Evolutionary conservation across 2,329 filamentous ascomycete genomes (phyloP).

Genomic region (Paradendryphiella salina): DNA sequence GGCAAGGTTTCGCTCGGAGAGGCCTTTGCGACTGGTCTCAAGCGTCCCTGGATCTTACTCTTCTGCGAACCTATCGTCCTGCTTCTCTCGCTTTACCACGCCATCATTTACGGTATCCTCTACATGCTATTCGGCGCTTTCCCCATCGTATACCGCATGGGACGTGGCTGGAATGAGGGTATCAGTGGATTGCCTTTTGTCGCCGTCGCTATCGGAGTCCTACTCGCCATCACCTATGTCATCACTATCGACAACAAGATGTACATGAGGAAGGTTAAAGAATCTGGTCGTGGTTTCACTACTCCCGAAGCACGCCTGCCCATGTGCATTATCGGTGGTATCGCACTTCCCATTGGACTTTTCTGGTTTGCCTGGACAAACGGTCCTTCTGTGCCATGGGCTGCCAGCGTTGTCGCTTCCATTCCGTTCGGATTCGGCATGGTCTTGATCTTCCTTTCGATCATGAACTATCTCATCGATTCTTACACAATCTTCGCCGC

Average conservation of each 20-base stretch:
- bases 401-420: constrained; percentile 56
- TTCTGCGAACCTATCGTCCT: constrained; percentile 72
- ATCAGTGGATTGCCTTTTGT: constrained; percentile 59
- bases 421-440: constrained; percentile 62
- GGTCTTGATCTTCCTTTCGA: constrained; percentile 66
- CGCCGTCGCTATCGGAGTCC: constrained; percentile 69
- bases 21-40: constrained; percentile 61
- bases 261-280: constrained; percentile 49
- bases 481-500: constrained; percentile 74
- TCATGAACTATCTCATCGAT: constrained; percentile 51
- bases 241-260: constrained; percentile 44
- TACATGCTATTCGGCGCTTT: constrained; percentile 56
- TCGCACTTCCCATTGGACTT: constrained; percentile 60
- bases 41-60: constrained; percentile 69
- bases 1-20: constrained; percentile 51
- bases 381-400: constrained; percentile 59
- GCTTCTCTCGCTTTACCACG: constrained; percentile 63
- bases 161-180: constrained; percentile 45
- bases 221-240: constrained; percentile 59
- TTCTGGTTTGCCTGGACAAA: constrained; percentile 52
- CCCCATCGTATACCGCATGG: constrained; percentile 64
- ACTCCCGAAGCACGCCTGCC: constrained; percentile 69
- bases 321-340: constrained; percentile 63
- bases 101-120: constrained; percentile 58
- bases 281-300: constrained; percentile 57